Evolutionary conservation across 2,329 filamentous ascomycete species (phyloP).

Genomic region (Fusarium sp.): DNA sequence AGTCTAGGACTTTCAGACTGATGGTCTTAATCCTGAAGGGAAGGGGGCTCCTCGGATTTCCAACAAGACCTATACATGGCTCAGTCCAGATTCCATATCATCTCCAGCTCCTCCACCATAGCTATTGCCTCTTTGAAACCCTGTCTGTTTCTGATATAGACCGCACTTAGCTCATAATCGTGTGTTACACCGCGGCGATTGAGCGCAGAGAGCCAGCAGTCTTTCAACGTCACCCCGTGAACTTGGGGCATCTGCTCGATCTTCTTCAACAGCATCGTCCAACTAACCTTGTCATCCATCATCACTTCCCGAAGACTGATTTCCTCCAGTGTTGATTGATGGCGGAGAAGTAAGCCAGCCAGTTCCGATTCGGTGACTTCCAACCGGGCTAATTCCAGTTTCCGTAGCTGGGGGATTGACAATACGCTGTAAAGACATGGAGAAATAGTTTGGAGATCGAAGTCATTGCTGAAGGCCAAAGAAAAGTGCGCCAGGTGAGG

Average conservation of each 20-base stretch:
- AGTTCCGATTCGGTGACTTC: neutral
- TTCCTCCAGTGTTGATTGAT: neutral
- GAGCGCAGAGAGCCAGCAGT: neutral
- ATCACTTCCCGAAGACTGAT: neutral
- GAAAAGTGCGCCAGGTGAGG: neutral
- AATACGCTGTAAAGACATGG: neutral
- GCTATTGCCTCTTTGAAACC: neutral
- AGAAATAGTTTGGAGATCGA: no score
- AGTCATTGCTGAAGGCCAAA: neutral
- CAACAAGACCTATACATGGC: neutral
- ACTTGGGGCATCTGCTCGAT: neutral
- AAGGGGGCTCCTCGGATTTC: slow-evolving; percentile 7
- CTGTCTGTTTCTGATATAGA: neutral
- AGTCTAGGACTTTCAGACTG: slow-evolving; percentile 13
- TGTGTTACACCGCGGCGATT: neutral
- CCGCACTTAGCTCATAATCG: neutral
- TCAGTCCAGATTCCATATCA: slow-evolving; percentile 4
- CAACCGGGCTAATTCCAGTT: neutral
- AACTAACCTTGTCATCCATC: neutral
- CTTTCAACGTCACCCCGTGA: neutral
- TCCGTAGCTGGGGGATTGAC: neutral
- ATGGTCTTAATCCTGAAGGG: slow-evolving; percentile 2
- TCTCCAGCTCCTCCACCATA: neutral
- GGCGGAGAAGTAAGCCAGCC: neutral
- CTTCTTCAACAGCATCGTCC: neutral